Evolutionary conservation across 2,329 filamentous ascomycete species (phyloP).

Genomic region (Phialophora verrucosa): DNA sequence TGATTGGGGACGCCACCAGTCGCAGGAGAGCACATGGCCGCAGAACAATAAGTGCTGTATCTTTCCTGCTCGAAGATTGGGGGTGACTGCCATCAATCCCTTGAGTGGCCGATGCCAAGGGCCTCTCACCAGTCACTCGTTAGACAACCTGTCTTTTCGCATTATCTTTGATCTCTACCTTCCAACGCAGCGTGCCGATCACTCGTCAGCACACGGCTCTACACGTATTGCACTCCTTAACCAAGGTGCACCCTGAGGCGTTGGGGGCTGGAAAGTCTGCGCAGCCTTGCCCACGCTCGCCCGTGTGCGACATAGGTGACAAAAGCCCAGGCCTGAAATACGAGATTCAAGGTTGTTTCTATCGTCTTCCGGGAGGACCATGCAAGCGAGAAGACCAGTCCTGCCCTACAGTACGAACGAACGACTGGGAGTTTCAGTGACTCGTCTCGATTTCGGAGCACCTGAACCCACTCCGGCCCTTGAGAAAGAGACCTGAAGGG

Average conservation of each 20-base stretch:
- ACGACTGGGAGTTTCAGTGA: neutral
- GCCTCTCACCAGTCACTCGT: neutral
- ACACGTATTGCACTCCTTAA: neutral
- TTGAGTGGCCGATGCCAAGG: neutral
- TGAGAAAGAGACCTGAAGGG: neutral
- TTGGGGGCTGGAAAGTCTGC: neutral
- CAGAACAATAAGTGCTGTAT: neutral
- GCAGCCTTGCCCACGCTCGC: neutral
- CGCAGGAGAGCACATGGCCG: neutral
- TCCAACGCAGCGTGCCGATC: neutral
- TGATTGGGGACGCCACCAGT: neutral
- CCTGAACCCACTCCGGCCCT: neutral
- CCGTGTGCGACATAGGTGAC: neutral
- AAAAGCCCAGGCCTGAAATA: neutral
- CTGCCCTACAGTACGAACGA: neutral
- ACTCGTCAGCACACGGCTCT: neutral
- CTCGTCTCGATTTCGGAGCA: neutral
- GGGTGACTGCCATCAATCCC: too few species aligned
- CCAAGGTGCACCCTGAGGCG: too few species aligned
- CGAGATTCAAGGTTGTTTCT: neutral
- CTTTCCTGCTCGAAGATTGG: too few species aligned
- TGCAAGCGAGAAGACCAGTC: neutral
- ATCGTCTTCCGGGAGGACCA: too few species aligned
- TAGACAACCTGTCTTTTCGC: neutral
- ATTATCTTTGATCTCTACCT: neutral